Evolutionary conservation across 148 eudicot species (phyloP).

Genomic region (Camellia lanceoleosa): DNA sequence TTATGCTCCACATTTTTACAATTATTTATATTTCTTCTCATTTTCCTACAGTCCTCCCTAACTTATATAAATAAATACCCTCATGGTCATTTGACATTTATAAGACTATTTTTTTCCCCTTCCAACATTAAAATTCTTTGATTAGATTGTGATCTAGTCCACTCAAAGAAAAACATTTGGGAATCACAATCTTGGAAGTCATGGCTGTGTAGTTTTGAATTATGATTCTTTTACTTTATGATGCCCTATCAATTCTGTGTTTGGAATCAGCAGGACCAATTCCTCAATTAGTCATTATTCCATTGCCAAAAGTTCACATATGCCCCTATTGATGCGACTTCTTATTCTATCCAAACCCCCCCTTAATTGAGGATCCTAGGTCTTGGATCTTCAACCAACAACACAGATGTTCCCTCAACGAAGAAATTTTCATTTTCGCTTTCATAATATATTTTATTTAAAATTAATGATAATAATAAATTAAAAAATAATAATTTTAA

Average conservation of each 20-base stretch:
- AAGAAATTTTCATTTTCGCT: neutral
- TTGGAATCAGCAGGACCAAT: conserved; percentile 11
- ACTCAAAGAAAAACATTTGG: neutral
- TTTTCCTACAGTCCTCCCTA: neutral
- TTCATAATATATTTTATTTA: too few species aligned
- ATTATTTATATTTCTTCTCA: neutral
- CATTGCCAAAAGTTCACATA: conserved; percentile 1
- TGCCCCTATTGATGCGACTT: neutral
- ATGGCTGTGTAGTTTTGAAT: neutral
- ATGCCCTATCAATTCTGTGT: neutral
- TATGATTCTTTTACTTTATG: conserved; percentile 13
- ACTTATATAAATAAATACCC: neutral
- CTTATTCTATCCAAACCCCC: neutral
- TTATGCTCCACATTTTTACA: too few species aligned
- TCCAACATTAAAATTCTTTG: neutral
- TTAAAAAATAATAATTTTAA: too few species aligned
- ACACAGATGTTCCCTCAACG: neutral
- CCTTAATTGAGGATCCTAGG: neutral
- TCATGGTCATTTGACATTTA: neutral
- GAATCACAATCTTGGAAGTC: conserved; percentile 16
- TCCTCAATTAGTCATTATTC: conserved; percentile 4
- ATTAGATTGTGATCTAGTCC: neutral
- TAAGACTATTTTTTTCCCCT: neutral
- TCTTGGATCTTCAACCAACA: conserved; percentile 5
- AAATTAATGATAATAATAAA: too few species aligned